Percentiles rank a stretch among this genome's conserved stretches.
phyloP scores from a whole-genome alignment of 2,329 filamentous ascomycete species.

The Calonectria montana region DNA sequence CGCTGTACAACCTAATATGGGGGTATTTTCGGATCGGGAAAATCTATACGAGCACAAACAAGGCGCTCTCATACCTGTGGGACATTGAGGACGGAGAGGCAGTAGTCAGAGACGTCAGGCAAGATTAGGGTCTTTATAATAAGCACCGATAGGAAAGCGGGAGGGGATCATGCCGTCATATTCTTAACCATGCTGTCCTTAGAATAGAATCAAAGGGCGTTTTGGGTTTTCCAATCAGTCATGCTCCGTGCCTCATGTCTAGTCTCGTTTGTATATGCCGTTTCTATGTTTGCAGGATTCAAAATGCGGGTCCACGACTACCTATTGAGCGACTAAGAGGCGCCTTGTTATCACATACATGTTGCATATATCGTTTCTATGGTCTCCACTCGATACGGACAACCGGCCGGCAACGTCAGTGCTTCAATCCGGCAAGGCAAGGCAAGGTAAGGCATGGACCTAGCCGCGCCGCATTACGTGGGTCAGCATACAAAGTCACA shows the following conservation, averaged over 20 bases:
- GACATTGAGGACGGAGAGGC: neutral
- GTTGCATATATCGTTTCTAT: neutral
- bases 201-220: slow-evolving; percentile 27
- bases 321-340: neutral
- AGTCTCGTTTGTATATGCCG: neutral
- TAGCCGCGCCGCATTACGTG: neutral
- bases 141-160: neutral
- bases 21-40: slow-evolving; percentile 13
- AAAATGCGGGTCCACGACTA: neutral
- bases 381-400: neutral
- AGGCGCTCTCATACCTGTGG: neutral
- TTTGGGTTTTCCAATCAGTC: slow-evolving; percentile 17
- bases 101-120: neutral
- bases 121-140: slow-evolving; percentile 12
- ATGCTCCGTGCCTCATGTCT: neutral
- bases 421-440: neutral
- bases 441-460: neutral
- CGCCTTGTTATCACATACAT: neutral
- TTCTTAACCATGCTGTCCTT: slow-evolving; percentile 13
- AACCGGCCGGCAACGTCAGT: neutral
- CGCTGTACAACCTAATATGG: slow-evolving; percentile 38
- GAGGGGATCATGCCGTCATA: slow-evolving; percentile 1
- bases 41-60: slow-evolving; percentile 14
- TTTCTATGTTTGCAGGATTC: neutral
- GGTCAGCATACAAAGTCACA: neutral